Conservation (phyloP, 2,329 filamentous ascomycete genomes). For the Microascus cirrosus region DNA sequence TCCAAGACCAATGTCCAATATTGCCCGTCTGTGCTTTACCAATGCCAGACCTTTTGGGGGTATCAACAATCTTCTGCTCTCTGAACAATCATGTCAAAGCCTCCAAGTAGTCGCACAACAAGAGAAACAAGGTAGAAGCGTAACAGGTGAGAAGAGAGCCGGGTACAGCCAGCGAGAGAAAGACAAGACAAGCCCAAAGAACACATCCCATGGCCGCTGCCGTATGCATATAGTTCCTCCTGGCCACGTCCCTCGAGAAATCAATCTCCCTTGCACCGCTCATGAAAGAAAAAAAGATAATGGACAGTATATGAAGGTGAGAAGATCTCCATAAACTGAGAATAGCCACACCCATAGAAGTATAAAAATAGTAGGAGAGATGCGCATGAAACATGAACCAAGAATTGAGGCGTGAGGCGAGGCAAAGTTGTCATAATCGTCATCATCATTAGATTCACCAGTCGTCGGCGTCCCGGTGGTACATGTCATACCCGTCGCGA, state of each 20-base stretch:
- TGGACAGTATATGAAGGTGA: background rate
- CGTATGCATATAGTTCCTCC: background rate
- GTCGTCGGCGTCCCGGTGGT: conserved; percentile 6
- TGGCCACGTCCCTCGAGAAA: conserved; percentile 1
- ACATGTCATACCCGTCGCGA: conserved; percentile 10
- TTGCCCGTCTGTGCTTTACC: background rate
- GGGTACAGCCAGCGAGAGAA: conserved; percentile 4
- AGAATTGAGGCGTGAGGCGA: background rate
- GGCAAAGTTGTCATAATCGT: conserved; percentile 2
- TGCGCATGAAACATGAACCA: background rate
- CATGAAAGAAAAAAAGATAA: background rate
- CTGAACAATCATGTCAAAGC: conserved; percentile 10
- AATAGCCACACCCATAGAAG: background rate
- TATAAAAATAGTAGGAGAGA: background rate
- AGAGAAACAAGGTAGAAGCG: conserved; percentile 8
- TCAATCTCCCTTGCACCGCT: background rate
- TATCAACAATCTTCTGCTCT: conserved; percentile 23
- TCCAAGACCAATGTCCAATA: background rate
- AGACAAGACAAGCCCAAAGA: conserved; percentile 7
- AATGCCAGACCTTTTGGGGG: conserved; percentile 18
- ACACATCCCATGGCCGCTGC: background rate
- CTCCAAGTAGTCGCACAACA: conserved; percentile 6
- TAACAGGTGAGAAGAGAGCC: conserved; percentile 11
- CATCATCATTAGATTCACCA: background rate
- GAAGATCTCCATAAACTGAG: background rate